Percentiles rank a stretch among this genome's conserved stretches.
phyloP scores from a whole-genome alignment of 805 yeast genomes.

The Wickerhamomyces strasburgensis region DNA sequence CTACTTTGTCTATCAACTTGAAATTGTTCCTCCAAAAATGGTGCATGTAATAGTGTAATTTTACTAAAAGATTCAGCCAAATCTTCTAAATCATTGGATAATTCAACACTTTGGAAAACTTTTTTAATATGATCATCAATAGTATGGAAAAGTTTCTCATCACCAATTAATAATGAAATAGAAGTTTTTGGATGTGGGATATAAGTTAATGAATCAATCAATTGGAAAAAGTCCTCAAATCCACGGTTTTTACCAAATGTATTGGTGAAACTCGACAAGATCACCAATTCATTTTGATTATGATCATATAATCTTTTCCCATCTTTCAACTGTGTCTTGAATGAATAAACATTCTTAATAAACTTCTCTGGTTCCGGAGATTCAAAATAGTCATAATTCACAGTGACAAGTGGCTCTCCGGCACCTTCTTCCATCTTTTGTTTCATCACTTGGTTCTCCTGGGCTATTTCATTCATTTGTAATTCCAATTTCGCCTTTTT shows the following conservation, averaged over 20 bases:
- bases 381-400: not conserved
- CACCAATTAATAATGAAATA: slow-evolving; percentile 14
- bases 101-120: slow-evolving; percentile 5
- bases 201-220: slow-evolving; percentile 7
- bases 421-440: slow-evolving; percentile 1
- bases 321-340: slow-evolving; percentile 2
- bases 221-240: slow-evolving; percentile 11
- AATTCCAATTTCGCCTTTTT: slow-evolving; percentile 1
- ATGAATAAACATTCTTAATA: slow-evolving; percentile 8
- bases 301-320: slow-evolving; percentile 8
- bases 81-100: not conserved
- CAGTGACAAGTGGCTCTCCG: slow-evolving; percentile 2
- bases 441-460: not conserved
- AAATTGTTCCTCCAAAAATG: slow-evolving; percentile 11
- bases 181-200: slow-evolving; percentile 13
- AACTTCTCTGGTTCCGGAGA: slow-evolving; percentile 2
- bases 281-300: slow-evolving; percentile 12
- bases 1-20: slow-evolving; percentile 13
- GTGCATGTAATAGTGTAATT: slow-evolving; percentile 24
- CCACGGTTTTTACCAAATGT: slow-evolving; percentile 12
- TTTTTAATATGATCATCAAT: slow-evolving; percentile 6
- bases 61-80: slow-evolving; percentile 13
- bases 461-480: not conserved
- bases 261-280: slow-evolving; percentile 12
- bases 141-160: slow-evolving; percentile 4